These are phyloP conservation scores for Komagataella kurtzmanii DNA, from an alignment of 805 yeast species.

Conservation along the genomic window DNA sequence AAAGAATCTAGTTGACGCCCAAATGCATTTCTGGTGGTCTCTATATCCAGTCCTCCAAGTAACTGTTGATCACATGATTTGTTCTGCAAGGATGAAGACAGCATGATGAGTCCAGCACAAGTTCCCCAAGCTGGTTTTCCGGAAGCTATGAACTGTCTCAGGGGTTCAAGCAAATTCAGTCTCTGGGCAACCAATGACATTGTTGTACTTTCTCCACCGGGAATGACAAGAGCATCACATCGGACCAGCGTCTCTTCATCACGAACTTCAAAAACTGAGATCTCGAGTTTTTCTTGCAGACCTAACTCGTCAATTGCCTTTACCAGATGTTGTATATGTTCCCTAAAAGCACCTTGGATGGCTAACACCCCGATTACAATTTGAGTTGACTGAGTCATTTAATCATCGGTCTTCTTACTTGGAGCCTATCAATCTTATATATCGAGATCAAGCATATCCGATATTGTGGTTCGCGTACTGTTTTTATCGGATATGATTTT, in stretches of 20 bases:
- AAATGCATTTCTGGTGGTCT: constrained; percentile 61
- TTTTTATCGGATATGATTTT: not conserved
- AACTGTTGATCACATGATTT: constrained; percentile 40
- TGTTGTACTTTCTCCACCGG: constrained; percentile 53
- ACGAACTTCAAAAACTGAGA: constrained; percentile 31
- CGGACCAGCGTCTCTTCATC: constrained; percentile 31
- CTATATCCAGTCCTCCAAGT: constrained; percentile 52
- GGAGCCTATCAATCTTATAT: not conserved
- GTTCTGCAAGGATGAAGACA: constrained; percentile 39
- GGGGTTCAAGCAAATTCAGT: constrained; percentile 39
- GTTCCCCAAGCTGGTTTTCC: constrained; percentile 70
- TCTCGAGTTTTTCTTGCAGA: constrained; percentile 10
- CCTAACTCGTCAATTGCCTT: constrained; percentile 12
- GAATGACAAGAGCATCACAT: constrained; percentile 53
- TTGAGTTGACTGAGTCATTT: not conserved
- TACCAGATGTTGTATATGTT: constrained; percentile 43
- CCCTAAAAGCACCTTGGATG: constrained; percentile 68
- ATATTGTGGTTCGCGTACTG: not conserved
- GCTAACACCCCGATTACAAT: constrained; percentile 54
- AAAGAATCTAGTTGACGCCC: constrained; percentile 70
- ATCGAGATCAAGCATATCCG: not conserved
- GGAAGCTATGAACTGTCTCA: constrained; percentile 34
- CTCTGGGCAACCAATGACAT: constrained; percentile 63
- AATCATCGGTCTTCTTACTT: not conserved
- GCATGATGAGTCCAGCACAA: constrained; percentile 69